These are phyloP conservation scores for Cladosporium velox DNA, from an alignment of 2,329 filamentous ascomycete genomes.

Conservation along the genomic window DNA sequence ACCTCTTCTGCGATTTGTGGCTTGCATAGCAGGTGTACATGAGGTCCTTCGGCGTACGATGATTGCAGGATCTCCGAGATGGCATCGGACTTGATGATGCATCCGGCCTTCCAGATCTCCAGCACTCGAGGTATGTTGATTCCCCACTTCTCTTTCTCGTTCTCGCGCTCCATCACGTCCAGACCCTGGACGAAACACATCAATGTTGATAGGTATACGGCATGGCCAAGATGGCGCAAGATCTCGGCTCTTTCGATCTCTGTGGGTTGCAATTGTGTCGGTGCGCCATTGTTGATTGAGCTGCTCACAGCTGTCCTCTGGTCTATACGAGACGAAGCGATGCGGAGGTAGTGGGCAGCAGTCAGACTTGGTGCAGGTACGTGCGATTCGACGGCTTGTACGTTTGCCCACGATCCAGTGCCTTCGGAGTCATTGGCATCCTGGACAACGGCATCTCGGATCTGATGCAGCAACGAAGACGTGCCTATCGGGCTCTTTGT, in stretches of 20 bases:
- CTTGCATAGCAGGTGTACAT: slow-evolving; percentile 8
- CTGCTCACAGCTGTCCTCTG: slow-evolving; percentile 38
- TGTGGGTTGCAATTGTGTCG: slow-evolving; percentile 29
- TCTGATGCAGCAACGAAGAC: slow-evolving; percentile 53
- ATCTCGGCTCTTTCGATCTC: slow-evolving; percentile 39
- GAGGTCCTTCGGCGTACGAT: slow-evolving; percentile 27
- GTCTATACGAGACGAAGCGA: slow-evolving; percentile 55
- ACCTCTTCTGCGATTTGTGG: slow-evolving; percentile 51
- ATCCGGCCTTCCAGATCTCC: slow-evolving; percentile 60
- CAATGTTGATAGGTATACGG: slow-evolving; percentile 57
- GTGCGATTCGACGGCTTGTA: slow-evolving; percentile 56
- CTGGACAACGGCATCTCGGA: slow-evolving; percentile 62
- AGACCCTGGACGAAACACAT: slow-evolving; percentile 59
- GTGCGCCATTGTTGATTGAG: slow-evolving; percentile 43
- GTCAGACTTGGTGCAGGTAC: slow-evolving; percentile 55
- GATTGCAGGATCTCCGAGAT: slow-evolving; percentile 54
- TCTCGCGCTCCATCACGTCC: slow-evolving; percentile 55
- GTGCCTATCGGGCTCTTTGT: slow-evolving; percentile 28
- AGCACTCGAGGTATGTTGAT: slow-evolving; percentile 44
- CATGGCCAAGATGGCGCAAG: slow-evolving; percentile 50
- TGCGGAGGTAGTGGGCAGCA: slow-evolving; percentile 55
- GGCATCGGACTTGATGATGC: slow-evolving; percentile 60
- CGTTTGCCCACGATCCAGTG: slow-evolving; percentile 57
- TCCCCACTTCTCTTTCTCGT: slow-evolving; percentile 55
- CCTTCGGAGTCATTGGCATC: slow-evolving; percentile 59